Evolutionary conservation across 371 early-diverging fungal genomes (phyloP).

Genomic region (Chytridium lagenaria): DNA sequence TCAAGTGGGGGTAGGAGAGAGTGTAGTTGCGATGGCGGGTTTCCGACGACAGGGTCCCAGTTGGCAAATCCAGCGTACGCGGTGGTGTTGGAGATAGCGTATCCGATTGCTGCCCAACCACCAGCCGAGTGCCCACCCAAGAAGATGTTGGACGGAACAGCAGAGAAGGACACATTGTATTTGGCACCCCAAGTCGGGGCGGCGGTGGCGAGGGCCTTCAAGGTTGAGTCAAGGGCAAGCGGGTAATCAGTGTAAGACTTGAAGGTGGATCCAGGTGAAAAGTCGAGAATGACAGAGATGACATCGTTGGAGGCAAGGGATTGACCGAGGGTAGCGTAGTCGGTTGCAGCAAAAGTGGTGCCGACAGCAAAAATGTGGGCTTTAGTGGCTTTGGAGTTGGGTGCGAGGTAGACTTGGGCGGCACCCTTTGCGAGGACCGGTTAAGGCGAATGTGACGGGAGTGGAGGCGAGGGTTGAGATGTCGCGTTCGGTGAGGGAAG

Average conservation of each 20-base stretch:
- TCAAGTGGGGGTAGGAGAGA: background rate
- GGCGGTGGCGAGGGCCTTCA: background rate
- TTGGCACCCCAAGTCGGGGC: conserved; percentile 8
- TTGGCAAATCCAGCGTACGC: background rate
- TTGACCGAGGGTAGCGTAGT: conserved; percentile 2
- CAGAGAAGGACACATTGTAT: background rate
- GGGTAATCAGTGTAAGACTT: conserved; percentile 11
- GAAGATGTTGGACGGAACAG: background rate
- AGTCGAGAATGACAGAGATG: conserved; percentile 8
- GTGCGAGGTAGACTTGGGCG: conserved; percentile 14
- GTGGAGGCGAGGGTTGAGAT: conserved; percentile 3
- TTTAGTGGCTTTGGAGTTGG: background rate
- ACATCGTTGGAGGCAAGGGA: background rate
- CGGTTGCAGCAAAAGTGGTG: conserved; percentile 11
- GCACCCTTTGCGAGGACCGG: conserved; percentile 3
- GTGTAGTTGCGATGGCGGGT: background rate
- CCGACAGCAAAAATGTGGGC: conserved; percentile 18
- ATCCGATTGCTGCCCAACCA: conserved; percentile 3
- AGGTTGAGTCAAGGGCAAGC: background rate
- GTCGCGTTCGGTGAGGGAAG: background rate
- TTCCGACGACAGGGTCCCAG: conserved; percentile 14
- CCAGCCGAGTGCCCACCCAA: conserved; percentile 16
- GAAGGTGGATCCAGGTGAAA: background rate
- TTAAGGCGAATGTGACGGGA: background rate
- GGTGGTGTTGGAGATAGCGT: background rate